Evolutionary conservation across 73 alveolate species (phyloP), one percentile per base, ranked within the genome.

Genomic region (Tetrahymena malaccensis): DNA sequence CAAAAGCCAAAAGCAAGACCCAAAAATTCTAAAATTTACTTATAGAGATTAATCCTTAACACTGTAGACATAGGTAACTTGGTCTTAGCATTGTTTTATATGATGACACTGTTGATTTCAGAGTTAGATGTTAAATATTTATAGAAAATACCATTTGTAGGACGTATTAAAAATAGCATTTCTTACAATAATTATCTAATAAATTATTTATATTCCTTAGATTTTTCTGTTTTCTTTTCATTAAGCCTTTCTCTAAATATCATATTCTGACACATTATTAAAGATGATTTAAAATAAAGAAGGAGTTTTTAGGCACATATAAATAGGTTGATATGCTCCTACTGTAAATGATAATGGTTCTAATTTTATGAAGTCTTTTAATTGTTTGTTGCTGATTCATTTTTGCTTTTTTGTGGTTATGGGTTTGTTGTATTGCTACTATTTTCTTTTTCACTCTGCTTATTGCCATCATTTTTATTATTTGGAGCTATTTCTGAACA

Each of bases 1-100:
- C 93, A 31, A 27, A 95, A 89, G 21, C 84, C 84, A 95, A 95
- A 95, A 21, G 95, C 97, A 34, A 85, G 85, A 56, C 94, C 89
- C 11, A 70, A 70, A 70, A 70, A 70, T n/a, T 70, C 89, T 70
- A 70, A 70, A 8, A 70, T 70, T 31, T 70, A n/a, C 19, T 70
- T 70, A 70, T 70, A 70, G 12, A 70, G 89, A n/a, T 70, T 70
- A 31, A 70, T 70, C 37, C 89, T 70, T 70, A 70, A 31, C 8
- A 70, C 89, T 27, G 89, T 70, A 1, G 89, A 70, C 89, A 70
- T 70, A 27, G 89, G 89, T 70, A 70, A 70, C 37, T 70, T 70
- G 25, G 89, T 70, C 31, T 70, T 70, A 27, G 89, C 38, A 70
- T 70, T 70, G 43, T n/a, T 70, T 70, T 70, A n/a, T 27, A 70